Evolutionary conservation across 208 protist species (phyloP), one percentile per base, ranked within the genome.

Genomic region (Trypanosoma lewisi): DNA sequence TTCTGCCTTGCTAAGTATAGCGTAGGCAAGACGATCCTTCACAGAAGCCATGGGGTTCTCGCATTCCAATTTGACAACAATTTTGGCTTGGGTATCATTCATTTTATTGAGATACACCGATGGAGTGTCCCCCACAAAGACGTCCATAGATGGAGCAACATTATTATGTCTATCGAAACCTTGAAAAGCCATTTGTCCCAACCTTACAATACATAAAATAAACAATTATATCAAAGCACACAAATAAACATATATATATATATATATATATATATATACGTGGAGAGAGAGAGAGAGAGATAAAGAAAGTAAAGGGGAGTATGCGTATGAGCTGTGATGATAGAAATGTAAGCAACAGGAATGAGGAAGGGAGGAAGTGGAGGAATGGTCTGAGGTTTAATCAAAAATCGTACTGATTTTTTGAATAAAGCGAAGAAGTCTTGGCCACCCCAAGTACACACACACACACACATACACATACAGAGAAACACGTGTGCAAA

Each of bases 121-220:
- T n/a, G 95, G 93, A 16, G 93, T 98, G 47, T 84, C 67, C 31
- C 95, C 93, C 34, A 98, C 87, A 36, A 94, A 85, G 58, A 83
- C 64, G 30, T 91, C 73, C 63, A 98, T 73, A 11, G 76, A 86
- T 44, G 66, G 52, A 17, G 83, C 85, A 48, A 93, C 71, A 58
- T 87, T 61, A 34, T 83, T 87, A 30, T 63, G 63, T 27, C 58
- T 68, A 71, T 94, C 73, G 42, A 90, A 89, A 11, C 42, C 17
- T 61, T 59, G 2, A 53, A 9, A 56, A 52, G 51, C n/a, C 62
- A 67, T 67, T 57, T 19, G 19, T 27, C 9, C 21, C 17, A 51
- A 3, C 45, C 25, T 21, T 39, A 1, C 47, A 16, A 25, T 47
- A 44, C 17, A 7, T 4, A 31, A 45, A 6, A 48, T 21, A 23